Conservation (phyloP, 163 green algal genomes). For the Prototheca cutis region DNA sequence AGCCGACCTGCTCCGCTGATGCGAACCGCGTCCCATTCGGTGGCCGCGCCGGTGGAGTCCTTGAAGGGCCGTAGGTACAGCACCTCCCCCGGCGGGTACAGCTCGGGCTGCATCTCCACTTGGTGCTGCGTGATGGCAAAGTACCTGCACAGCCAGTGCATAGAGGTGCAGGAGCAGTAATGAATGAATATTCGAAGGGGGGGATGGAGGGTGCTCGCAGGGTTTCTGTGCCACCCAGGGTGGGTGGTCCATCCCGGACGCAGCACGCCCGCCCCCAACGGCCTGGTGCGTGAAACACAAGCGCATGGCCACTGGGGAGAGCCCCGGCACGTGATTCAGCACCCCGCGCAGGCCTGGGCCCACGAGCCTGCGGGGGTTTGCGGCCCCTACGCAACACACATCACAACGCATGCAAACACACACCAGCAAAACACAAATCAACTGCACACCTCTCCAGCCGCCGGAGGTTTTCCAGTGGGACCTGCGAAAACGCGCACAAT, state of each 20-base stretch:
- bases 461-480: constrained; percentile 13
- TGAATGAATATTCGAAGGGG: neutral
- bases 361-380: neutral
- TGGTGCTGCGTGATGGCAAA: neutral
- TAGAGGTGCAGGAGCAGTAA: too few relatives aligned
- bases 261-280: too few relatives aligned
- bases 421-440: neutral
- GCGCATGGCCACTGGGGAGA: neutral
- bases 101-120: constrained; percentile 5
- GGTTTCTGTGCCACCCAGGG: neutral
- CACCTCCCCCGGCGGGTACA: constrained; percentile 37
- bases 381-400: neutral
- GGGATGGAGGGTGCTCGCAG: too few relatives aligned
- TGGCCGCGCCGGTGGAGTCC: constrained; percentile 1
- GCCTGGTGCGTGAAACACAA: neutral
- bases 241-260: too few relatives aligned
- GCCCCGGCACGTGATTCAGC: too few relatives aligned
- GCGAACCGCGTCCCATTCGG: constrained; percentile 28
- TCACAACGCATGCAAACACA: neutral
- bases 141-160: constrained; percentile 18
- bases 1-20: constrained; percentile 10
- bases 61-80: constrained; percentile 42
- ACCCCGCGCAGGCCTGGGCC: too few relatives aligned
- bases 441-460: constrained; percentile 13
- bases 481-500: constrained; percentile 20